These are phyloP conservation scores for Nyssa sinensis DNA, from an alignment of 148 eudicot genomes.

Conservation along the genomic window DNA sequence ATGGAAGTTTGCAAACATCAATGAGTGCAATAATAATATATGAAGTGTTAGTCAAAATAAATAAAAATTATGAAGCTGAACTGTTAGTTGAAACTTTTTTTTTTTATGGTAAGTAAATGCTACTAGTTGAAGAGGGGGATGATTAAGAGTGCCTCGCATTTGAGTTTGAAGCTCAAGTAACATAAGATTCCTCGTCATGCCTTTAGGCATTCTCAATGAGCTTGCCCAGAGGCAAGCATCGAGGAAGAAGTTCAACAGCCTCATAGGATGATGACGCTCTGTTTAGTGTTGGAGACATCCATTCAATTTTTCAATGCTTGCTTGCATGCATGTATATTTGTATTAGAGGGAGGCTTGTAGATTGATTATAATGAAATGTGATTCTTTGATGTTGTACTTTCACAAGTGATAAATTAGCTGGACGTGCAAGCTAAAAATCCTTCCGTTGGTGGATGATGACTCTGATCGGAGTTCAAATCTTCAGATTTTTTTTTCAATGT, in stretches of 20 bases:
- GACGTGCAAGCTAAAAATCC: not conserved
- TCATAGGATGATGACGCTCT: not conserved
- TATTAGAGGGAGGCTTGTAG: not conserved
- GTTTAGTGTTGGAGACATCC: not conserved
- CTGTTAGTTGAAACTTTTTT: too few relatives aligned
- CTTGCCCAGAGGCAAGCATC: too few relatives aligned
- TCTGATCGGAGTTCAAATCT: not conserved
- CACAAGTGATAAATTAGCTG: not conserved
- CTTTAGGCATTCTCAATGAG: slow-evolving; percentile 4
- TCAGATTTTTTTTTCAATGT: slow-evolving; percentile 7
- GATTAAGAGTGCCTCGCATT: too few relatives aligned
- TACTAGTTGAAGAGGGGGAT: too few relatives aligned
- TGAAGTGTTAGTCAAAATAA: not conserved
- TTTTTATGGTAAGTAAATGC: too few relatives aligned
- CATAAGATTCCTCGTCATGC: not conserved
- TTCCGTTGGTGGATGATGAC: not conserved
- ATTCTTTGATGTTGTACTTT: not conserved
- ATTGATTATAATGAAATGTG: not conserved
- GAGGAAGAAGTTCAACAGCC: not conserved
- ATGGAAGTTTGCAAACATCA: not conserved
- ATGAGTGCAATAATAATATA: not conserved
- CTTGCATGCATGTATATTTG: not conserved
- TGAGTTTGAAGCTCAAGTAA: not conserved
- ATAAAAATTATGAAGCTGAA: too few relatives aligned
- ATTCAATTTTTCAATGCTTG: not conserved